A percentile compares a stretch with the other conserved stretches of the same genome.
Conservation (phyloP, 129 eudicot species). For the Pulicaria dysenterica region DNA sequence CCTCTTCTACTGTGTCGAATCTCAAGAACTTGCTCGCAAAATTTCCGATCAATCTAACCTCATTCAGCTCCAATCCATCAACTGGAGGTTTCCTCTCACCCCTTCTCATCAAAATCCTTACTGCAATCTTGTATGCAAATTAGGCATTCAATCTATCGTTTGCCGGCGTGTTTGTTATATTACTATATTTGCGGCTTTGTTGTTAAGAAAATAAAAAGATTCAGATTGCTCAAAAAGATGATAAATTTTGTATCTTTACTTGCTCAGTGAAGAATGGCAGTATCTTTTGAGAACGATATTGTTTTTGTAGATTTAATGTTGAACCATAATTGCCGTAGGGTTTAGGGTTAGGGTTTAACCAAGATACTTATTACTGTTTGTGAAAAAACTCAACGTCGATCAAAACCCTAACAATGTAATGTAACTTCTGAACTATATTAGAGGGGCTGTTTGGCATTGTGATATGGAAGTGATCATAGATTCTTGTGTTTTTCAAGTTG, state of each 20-base stretch:
- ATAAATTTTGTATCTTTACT: slow-evolving; percentile 14
- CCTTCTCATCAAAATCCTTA: neutral
- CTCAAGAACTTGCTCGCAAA: slow-evolving; percentile 81
- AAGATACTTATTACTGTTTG: neutral
- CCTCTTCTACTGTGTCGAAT: slow-evolving; percentile 74
- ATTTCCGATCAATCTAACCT: slow-evolving; percentile 75
- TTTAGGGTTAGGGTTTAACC: slow-evolving; percentile 29
- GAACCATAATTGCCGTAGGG: neutral
- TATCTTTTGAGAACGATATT: neutral
- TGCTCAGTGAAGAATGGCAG: slow-evolving; percentile 6
- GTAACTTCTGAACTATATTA: neutral
- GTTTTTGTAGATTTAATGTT: neutral
- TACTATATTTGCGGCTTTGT: neutral
- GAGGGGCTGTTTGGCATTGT: slow-evolving; percentile 4
- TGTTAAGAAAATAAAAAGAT: neutral
- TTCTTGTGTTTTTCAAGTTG: neutral
- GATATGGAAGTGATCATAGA: neutral
- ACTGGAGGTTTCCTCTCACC: slow-evolving; percentile 66
- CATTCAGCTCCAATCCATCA: slow-evolving; percentile 86
- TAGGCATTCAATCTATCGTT: neutral
- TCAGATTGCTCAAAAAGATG: slow-evolving; percentile 15
- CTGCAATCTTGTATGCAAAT: slow-evolving; percentile 14
- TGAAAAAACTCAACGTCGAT: neutral
- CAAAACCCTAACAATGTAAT: slow-evolving; percentile 19
- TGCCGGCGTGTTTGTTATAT: neutral